Base-by-base conservation (phyloP, 371 early-diverging fungal genomes). In the Mucor circinelloides region DNA sequence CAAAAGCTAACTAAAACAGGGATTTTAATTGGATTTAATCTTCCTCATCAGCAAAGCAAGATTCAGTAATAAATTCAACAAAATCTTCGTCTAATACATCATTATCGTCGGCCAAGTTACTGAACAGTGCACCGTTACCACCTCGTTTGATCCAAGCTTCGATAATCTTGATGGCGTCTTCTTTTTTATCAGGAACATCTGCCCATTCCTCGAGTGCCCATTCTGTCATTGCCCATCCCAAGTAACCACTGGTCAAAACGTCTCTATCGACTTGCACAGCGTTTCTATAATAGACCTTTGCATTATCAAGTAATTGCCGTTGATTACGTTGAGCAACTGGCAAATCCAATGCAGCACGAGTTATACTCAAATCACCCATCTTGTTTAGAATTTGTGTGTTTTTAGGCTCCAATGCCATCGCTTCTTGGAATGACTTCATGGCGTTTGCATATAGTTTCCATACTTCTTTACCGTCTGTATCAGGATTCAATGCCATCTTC, bases 331-430 rank as follows among this genome's bases (percentile, higher is more conserved):
- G 69, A 3, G 88, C 83, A 12, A 81, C 79, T 6, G 84, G 73
- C n/a, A 86, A 67, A 6, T 72, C 65, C 28, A 88, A 69, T 12
- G 69, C 59, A 19, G 86, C 84, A 21, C 88, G 74, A 5, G 78
- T 73, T 68, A 85, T 76, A 55, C 85, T 85, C n/a, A 88, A 71
- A 58, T 86, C 86, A 10, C 88, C 87, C 64, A 86, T 67, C 58
- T 89, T 89, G 74, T 85, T 83, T 8, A 85, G 69, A 19, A 89
- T 89, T 21, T 70, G 75, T 9, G 76, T 63, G 52, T 87, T 89
- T 58, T 84, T 85, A 15, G 83, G 74, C 58, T 89, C 89, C 2
- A 82, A 64, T 21, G 78, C 74, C 63, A 83, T 58, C 6, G 84
- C 89, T 0, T 77, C 68, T 42, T 76, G 82, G 71, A 85, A 86